Conservation (phyloP, 345 rosid genomes). For the Microcos paniculata region DNA sequence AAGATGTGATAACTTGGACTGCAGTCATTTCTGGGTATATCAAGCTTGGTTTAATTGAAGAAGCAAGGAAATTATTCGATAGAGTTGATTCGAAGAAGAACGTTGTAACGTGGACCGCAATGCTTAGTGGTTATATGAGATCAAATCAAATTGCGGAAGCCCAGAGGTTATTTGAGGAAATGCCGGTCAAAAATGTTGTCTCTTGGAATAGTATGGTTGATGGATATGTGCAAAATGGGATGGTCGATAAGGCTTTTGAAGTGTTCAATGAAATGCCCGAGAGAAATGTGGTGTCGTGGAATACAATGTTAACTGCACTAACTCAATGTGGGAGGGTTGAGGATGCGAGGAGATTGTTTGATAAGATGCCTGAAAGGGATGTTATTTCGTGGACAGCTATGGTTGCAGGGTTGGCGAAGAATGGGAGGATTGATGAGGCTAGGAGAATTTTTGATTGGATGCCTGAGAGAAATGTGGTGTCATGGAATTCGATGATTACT, state of each 20-base stretch:
- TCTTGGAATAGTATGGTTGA: constrained; percentile 81
- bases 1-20: constrained; percentile 68
- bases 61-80: constrained; percentile 60
- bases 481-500: constrained; percentile 79
- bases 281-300: constrained; percentile 70
- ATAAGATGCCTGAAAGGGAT: constrained; percentile 58
- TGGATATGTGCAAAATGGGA: constrained; percentile 51
- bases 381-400: constrained; percentile 72
- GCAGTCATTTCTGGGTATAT: constrained; percentile 56
- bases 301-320: constrained; percentile 49
- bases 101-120: constrained; percentile 79
- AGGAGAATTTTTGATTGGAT: constrained; percentile 53
- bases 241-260: constrained; percentile 40
- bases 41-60: constrained; percentile 49
- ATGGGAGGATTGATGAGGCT: constrained; percentile 64
- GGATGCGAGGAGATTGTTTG: constrained; percentile 51
- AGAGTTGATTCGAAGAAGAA: constrained; percentile 53
- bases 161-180: constrained; percentile 53
- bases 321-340: constrained; percentile 54
- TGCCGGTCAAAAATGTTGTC: constrained; percentile 65
- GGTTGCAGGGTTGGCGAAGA: constrained; percentile 58
- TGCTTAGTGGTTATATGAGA: constrained; percentile 62
- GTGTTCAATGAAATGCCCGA: constrained; percentile 62
- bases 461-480: constrained; percentile 58
- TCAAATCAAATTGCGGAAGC: constrained; percentile 46